Percentiles rank a stretch among this genome's conserved stretches.
These are phyloP conservation scores for Boletellus sp. DNA, from an alignment of 768 basidiomycete genomes.

Conservation along the genomic window DNA sequence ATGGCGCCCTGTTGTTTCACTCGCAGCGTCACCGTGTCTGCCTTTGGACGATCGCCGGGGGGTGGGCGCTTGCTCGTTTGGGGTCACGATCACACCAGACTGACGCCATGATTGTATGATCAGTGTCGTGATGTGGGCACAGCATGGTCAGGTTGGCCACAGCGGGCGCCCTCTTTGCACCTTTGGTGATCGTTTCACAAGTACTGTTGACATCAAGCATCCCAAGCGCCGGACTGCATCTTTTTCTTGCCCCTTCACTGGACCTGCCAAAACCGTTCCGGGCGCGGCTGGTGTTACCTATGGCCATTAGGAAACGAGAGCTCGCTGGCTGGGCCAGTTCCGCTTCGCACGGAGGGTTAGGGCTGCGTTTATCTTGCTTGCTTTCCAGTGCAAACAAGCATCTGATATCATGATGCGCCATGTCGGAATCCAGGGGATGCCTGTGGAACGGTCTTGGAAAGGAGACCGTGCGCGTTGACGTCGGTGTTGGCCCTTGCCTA, in stretches of 20 bases:
- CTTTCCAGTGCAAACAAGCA: background rate
- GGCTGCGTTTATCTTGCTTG: background rate
- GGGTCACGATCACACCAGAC: background rate
- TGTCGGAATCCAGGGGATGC: background rate
- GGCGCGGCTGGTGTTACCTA: no score
- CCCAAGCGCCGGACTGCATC: no score
- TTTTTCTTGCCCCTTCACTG: no score
- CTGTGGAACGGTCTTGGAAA: background rate
- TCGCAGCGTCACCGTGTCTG: background rate
- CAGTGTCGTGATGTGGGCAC: background rate
- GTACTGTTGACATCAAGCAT: no score
- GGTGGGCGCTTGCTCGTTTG: no score
- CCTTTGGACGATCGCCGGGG: no score
- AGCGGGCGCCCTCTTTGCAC: background rate
- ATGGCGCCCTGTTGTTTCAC: background rate
- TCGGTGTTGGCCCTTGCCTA: background rate
- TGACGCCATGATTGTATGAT: conserved; percentile 1
- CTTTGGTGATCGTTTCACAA: background rate
- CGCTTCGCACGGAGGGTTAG: conserved; percentile 2
- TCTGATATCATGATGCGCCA: background rate
- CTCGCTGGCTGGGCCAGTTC: background rate
- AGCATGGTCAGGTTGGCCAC: conserved; percentile 1
- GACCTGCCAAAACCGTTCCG: no score
- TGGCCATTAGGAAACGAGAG: background rate
- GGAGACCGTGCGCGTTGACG: background rate